phyloP scores from a whole-genome alignment of 345 rosid genomes.

The Gossypium bickii region DNA sequence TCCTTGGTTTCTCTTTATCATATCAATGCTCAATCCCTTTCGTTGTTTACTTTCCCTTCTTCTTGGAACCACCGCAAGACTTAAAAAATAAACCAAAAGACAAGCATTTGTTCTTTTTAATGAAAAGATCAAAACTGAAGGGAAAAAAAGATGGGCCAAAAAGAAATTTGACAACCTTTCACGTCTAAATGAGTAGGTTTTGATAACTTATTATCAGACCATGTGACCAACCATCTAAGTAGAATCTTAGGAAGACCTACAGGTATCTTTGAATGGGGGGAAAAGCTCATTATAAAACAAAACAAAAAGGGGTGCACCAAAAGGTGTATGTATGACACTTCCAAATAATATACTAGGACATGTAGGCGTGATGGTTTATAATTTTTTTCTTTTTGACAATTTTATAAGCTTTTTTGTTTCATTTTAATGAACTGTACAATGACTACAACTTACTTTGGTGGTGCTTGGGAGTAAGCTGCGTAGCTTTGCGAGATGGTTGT shows the following conservation, averaged over 20 bases:
- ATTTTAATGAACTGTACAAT: background rate
- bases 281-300: slow-evolving; percentile 14
- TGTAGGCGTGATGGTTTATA: slow-evolving; percentile 21
- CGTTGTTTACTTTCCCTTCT: slow-evolving; percentile 18
- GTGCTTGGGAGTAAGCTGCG: slow-evolving; percentile 94
- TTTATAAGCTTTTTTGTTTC: background rate
- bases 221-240: slow-evolving; percentile 22
- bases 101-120: slow-evolving; percentile 1
- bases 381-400: slow-evolving; percentile 13
- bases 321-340: slow-evolving; percentile 10
- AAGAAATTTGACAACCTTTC: slow-evolving; percentile 30
- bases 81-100: slow-evolving; percentile 17
- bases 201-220: slow-evolving; percentile 4
- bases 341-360: slow-evolving; percentile 17
- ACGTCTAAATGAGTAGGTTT: slow-evolving; percentile 21
- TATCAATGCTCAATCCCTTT: slow-evolving; percentile 53
- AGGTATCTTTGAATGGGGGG: slow-evolving; percentile 16
- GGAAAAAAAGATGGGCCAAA: background rate
- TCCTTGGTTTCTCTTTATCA: slow-evolving; percentile 69
- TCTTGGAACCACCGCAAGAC: slow-evolving; percentile 46
- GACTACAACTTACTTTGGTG: slow-evolving; percentile 71
- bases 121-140: slow-evolving; percentile 11
- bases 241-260: slow-evolving; percentile 30
- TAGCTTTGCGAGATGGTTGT: slow-evolving; percentile 91
- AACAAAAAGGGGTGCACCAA: slow-evolving; percentile 20